phyloP scores from a whole-genome alignment of 495 filamentous ascomycete species.

The Xeromyces bisporus region DNA sequence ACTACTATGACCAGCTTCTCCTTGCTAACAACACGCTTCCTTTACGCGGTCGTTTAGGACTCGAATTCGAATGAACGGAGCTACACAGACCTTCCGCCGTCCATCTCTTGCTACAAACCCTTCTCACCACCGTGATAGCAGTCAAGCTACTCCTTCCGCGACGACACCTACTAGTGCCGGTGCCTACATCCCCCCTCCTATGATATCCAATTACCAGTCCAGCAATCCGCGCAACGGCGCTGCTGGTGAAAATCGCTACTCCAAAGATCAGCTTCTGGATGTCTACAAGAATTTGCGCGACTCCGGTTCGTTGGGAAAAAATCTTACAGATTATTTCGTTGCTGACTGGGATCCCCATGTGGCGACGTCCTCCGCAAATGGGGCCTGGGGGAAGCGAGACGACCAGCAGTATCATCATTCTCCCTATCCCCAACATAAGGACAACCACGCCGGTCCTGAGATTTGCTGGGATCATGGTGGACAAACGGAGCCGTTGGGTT shows the following conservation, averaged over 20 bases:
- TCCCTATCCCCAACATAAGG: conserved; percentile 18
- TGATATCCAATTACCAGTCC: conserved; percentile 32
- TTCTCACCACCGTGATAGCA: conserved; percentile 32
- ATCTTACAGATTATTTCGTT: conserved; percentile 53
- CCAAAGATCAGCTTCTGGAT: conserved; percentile 65
- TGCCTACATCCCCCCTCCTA: conserved; percentile 45
- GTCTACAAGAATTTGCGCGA: conserved; percentile 49
- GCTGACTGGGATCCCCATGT: conserved; percentile 61
- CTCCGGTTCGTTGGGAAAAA: conserved; percentile 37
- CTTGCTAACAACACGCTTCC: background rate
- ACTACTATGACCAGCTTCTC: no score
- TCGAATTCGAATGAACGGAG: conserved; percentile 56
- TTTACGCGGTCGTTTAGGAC: conserved; percentile 37
- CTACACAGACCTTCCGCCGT: conserved; percentile 73
- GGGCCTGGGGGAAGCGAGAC: conserved; percentile 61
- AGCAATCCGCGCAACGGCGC: conserved; percentile 37
- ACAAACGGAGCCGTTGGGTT: conserved; percentile 48
- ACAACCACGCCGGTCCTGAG: conserved; percentile 48
- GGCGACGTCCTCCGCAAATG: conserved; percentile 40
- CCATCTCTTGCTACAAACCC: conserved; percentile 52
- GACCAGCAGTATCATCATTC: conserved; percentile 44
- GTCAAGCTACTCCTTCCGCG: conserved; percentile 27
- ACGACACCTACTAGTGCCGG: conserved; percentile 33
- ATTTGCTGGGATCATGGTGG: conserved; percentile 82
- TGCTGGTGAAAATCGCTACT: conserved; percentile 47